Percentiles rank a stretch among this genome's conserved stretches.
These are phyloP conservation scores for Perkinsus marinus DNA, from an alignment of 169 alveolate genomes.

Conservation along the genomic window DNA sequence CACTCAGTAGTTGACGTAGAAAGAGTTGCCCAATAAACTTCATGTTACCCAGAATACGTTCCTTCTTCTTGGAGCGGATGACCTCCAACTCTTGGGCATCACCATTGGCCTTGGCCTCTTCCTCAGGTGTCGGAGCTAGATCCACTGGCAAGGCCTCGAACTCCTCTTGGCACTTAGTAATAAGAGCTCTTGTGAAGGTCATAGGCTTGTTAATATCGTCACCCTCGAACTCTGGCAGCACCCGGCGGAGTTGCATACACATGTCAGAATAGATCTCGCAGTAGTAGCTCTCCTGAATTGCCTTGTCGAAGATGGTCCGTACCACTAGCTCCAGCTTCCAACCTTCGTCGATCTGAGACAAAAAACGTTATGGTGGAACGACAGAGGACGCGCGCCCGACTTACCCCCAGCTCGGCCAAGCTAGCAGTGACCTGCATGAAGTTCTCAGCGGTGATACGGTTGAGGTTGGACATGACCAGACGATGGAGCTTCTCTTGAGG, in stretches of 20 bases:
- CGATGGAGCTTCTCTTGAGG: background rate
- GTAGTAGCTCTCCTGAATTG: slow-evolving; percentile 75
- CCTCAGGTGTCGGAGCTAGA: slow-evolving; percentile 53
- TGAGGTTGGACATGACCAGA: background rate
- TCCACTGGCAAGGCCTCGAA: slow-evolving; percentile 38
- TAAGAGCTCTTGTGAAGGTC: slow-evolving; percentile 3
- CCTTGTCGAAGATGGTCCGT: slow-evolving; percentile 55
- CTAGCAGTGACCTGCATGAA: background rate
- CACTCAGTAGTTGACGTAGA: slow-evolving; percentile 62
- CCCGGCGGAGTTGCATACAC: slow-evolving; percentile 35
- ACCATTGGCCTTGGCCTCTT: slow-evolving; percentile 45
- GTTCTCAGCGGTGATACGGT: background rate
- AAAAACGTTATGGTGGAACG: background rate
- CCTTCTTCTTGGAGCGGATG: slow-evolving; percentile 50
- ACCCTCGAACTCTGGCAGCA: slow-evolving; percentile 8
- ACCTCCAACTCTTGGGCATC: slow-evolving; percentile 44
- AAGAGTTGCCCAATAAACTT: slow-evolving; percentile 72
- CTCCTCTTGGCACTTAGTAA: slow-evolving; percentile 6
- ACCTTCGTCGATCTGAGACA: background rate
- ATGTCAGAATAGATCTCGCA: slow-evolving; percentile 80
- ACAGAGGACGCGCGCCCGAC: background rate
- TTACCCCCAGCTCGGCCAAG: background rate
- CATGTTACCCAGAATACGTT: slow-evolving; percentile 65
- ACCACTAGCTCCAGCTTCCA: slow-evolving; percentile 48
- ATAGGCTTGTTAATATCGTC: background rate